Evolutionary conservation across 1,139 yeast species (phyloP).

Genomic region (Magnusiomyces ingens): DNA sequence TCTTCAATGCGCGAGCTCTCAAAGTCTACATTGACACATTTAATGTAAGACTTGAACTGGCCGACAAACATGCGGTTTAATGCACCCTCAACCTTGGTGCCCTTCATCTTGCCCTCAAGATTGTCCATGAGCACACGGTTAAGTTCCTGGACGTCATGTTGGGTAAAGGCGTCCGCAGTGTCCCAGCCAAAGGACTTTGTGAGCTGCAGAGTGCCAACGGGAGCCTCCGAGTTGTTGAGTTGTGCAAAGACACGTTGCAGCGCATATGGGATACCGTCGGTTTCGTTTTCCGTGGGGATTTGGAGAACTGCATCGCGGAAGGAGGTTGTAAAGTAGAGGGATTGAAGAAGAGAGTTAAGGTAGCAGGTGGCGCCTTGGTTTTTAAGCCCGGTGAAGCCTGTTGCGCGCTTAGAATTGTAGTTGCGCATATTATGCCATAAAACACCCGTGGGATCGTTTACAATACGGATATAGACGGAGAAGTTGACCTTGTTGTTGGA

Average conservation of each 20-base stretch:
- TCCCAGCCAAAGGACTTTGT: conserved; percentile 98
- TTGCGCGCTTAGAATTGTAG: conserved; percentile 78
- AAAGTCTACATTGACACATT: conserved; percentile 90
- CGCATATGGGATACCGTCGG: conserved; percentile 66
- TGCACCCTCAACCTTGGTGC: conserved; percentile 72
- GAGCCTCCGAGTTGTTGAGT: conserved; percentile 61
- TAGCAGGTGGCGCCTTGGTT: conserved; percentile 99
- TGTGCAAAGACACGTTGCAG: conserved; percentile 82
- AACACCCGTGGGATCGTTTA: conserved; percentile 89
- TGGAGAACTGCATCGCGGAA: conserved; percentile 83
- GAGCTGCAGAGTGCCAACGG: conserved; percentile 79
- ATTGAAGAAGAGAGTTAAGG: conserved; percentile 82
- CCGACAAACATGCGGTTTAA: conserved; percentile 87
- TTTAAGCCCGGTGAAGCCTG: conserved; percentile 88
- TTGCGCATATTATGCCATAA: conserved; percentile 83
- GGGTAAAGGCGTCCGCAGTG: conserved; percentile 89
- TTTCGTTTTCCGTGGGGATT: conserved; percentile 67
- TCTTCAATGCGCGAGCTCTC: conserved; percentile 91
- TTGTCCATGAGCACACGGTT: conserved; percentile 94
- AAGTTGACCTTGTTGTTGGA: conserved; percentile 57
- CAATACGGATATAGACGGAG: conserved; percentile 67
- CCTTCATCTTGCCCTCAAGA: conserved; percentile 87
- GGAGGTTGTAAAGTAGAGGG: conserved; percentile 75
- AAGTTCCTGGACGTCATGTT: conserved; percentile 95
- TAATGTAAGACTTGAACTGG: conserved; percentile 89